phyloP scores from a whole-genome alignment of 345 rosid genomes.

The Heritiera fomes region DNA sequence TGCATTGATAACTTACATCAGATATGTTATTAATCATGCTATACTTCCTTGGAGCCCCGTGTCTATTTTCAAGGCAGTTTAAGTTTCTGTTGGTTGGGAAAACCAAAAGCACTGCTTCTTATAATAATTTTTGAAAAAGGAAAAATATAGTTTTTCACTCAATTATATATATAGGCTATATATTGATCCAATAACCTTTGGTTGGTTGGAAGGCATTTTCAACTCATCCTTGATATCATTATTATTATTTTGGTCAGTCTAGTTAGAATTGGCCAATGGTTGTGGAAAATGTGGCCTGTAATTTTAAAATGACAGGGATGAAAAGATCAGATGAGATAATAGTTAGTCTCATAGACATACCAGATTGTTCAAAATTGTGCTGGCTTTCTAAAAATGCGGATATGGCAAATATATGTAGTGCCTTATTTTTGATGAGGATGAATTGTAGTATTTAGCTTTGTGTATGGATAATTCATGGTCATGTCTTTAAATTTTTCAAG shows the following conservation, averaged over 20 bases:
- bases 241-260: background rate
- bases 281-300: background rate
- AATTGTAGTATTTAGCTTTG: background rate
- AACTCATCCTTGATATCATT: background rate
- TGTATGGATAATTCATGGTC: background rate
- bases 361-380: background rate
- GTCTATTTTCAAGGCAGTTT: background rate
- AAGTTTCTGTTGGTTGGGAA: background rate
- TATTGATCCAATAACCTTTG: background rate
- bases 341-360: background rate
- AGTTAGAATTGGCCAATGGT: background rate
- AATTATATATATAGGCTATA: background rate
- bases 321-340: background rate
- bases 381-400: background rate
- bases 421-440: background rate
- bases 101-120: background rate
- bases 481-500: background rate
- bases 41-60: background rate
- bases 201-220: background rate
- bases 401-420: background rate
- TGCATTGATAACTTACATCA: background rate
- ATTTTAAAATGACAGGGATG: too few relatives aligned
- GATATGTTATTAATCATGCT: background rate
- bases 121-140: background rate
- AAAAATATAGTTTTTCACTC: background rate